A percentile compares a stretch with the other conserved stretches of the same genome.
Conservation (phyloP, 2,329 filamentous ascomycete species). For the Cryphonectria parasitica region DNA sequence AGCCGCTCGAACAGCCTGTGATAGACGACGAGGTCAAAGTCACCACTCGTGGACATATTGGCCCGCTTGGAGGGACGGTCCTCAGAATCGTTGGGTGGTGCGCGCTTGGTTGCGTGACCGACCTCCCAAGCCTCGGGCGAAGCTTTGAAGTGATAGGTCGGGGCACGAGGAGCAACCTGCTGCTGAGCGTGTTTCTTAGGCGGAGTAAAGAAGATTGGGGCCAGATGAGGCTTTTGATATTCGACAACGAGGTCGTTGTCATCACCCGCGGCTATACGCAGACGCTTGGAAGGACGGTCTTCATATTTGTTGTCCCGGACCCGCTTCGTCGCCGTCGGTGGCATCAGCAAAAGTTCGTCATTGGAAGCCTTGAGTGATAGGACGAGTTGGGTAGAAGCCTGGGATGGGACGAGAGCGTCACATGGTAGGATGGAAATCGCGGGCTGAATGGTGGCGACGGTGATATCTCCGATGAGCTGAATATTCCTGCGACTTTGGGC, state of each 20-base stretch:
- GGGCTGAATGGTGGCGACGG: background rate
- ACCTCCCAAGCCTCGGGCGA: background rate
- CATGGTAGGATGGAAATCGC: background rate
- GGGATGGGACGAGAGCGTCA: background rate
- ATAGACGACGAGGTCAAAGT: background rate
- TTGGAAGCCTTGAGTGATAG: background rate
- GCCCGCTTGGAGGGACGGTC: background rate
- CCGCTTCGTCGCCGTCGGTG: background rate
- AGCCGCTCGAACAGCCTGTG: background rate
- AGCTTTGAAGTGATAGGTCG: background rate
- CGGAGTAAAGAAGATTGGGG: background rate
- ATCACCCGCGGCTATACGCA: background rate
- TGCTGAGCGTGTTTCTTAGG: background rate
- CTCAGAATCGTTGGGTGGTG: background rate
- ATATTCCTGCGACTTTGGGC: background rate
- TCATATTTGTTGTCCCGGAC: background rate
- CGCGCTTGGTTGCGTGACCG: background rate
- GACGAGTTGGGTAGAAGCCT: no score
- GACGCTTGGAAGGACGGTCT: background rate
- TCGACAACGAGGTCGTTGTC: background rate
- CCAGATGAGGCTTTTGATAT: background rate
- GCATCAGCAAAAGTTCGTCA: background rate
- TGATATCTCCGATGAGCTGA: background rate
- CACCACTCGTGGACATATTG: background rate
- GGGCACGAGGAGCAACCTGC: background rate